Percentiles rank a stretch among this genome's conserved stretches.
Conservation (phyloP, 345 rosid species). For the Rhodomyrtus tomentosa region DNA sequence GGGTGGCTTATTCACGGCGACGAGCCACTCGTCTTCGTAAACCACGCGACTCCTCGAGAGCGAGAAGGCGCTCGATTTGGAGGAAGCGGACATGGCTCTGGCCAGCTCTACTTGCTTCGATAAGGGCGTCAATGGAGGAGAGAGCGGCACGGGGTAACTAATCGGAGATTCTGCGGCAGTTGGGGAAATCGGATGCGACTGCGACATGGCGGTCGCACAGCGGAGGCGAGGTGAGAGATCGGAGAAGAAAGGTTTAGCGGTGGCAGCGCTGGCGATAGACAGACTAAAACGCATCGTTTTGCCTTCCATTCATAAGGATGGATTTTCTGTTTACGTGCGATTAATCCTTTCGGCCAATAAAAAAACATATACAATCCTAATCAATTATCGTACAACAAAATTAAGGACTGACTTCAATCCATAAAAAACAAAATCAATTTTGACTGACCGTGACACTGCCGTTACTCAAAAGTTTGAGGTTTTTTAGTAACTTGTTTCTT, state of each 20-base stretch:
- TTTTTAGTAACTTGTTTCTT: too few species aligned
- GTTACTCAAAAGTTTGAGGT: too few species aligned
- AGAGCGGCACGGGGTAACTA: slow-evolving; percentile 60
- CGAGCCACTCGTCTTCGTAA: slow-evolving; percentile 76
- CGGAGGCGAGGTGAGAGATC: slow-evolving; percentile 9
- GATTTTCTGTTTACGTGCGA: too few species aligned
- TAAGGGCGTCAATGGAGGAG: slow-evolving; percentile 54
- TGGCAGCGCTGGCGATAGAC: not conserved
- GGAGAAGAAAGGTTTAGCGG: not conserved
- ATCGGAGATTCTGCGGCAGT: slow-evolving; percentile 4
- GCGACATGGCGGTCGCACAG: slow-evolving; percentile 13
- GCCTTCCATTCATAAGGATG: not conserved
- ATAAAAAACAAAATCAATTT: too few species aligned
- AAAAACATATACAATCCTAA: too few species aligned
- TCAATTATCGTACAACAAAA: too few species aligned
- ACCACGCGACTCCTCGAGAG: slow-evolving; percentile 34
- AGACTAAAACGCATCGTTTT: not conserved
- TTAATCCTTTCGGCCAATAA: too few species aligned
- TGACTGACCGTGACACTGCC: too few species aligned
- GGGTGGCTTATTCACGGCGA: slow-evolving; percentile 70
- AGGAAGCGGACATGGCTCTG: slow-evolving; percentile 75
- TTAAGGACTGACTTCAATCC: too few species aligned
- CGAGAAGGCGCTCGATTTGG: slow-evolving; percentile 52
- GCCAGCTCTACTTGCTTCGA: slow-evolving; percentile 64
- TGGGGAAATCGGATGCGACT: slow-evolving; percentile 3